Percentiles rank a stretch among this genome's conserved stretches.
Conservation (phyloP, 176 grass and related monocot species). For the Puya raimondii region DNA sequence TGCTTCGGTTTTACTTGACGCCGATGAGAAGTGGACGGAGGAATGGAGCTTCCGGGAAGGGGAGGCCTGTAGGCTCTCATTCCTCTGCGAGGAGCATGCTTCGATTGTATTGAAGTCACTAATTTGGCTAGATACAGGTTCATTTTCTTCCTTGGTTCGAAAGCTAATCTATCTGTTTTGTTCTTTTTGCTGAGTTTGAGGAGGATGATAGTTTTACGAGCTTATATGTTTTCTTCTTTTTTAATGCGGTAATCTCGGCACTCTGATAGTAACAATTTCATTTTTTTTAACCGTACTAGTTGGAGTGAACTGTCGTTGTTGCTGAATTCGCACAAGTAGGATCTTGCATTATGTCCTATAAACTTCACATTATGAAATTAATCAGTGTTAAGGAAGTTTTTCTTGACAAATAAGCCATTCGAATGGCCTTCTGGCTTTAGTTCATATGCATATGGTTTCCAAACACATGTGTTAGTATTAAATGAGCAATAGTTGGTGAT, state of each 20-base stretch:
- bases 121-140: constrained; percentile 7
- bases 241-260: not conserved
- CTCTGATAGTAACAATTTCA: not conserved
- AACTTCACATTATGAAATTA: no score
- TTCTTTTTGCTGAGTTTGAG: not conserved
- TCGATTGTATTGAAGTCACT: constrained; percentile 32
- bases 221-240: constrained; percentile 23
- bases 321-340: not conserved
- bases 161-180: constrained; percentile 1
- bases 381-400: no score
- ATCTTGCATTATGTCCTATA: not conserved
- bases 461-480: no score
- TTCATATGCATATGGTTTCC: no score
- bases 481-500: no score
- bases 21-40: constrained; percentile 28
- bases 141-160: constrained; percentile 1
- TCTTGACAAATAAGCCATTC: no score
- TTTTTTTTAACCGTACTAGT: not conserved
- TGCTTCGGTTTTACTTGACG: constrained; percentile 28
- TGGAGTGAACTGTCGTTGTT: not conserved
- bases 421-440: no score
- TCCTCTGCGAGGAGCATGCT: constrained; percentile 33
- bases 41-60: constrained; percentile 24
- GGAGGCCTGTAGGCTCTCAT: constrained; percentile 37
- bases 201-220: constrained; percentile 15